These are phyloP conservation scores for Bidens hawaiensis DNA, from an alignment of 140 eudicot species.

Conservation along the genomic window DNA sequence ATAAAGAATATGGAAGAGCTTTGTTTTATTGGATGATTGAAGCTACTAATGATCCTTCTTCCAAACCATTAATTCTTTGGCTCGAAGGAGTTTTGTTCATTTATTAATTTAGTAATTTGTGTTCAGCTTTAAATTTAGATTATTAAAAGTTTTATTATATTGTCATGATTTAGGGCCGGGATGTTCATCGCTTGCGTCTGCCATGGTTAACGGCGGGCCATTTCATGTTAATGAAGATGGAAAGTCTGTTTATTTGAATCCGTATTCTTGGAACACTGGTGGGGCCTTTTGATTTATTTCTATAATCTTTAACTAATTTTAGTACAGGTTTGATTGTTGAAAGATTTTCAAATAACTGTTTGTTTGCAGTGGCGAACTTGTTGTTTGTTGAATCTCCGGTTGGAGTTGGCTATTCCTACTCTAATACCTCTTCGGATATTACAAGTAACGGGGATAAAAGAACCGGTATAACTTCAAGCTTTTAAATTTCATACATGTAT, in stretches of 20 bases:
- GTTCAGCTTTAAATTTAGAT: not conserved
- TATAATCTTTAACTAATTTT: not conserved
- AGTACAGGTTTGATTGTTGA: not conserved
- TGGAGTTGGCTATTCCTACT: no score
- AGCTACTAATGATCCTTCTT: no score
- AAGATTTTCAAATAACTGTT: not conserved
- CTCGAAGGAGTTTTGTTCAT: conserved; percentile 68
- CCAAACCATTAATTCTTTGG: conserved; percentile 85
- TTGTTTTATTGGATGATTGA: no score
- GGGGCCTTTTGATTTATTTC: conserved; percentile 54
- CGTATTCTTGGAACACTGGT: no score
- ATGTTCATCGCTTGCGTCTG: conserved; percentile 83
- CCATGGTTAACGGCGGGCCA: conserved; percentile 88
- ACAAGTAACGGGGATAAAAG: conserved; percentile 77
- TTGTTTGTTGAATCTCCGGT: no score
- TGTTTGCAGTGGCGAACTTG: conserved; percentile 73
- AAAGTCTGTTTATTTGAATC: no score
- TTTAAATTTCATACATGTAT: not conserved
- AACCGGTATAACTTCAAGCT: conserved; percentile 50
- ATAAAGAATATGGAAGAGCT: no score
- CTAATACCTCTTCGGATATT: no score
- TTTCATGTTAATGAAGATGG: no score
- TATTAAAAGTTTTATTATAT: not conserved
- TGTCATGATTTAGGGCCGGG: conserved; percentile 46
- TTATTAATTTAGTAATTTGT: not conserved